Base-by-base conservation (phyloP, 495 filamentous ascomycete species). In the Penicillium canescens region DNA sequence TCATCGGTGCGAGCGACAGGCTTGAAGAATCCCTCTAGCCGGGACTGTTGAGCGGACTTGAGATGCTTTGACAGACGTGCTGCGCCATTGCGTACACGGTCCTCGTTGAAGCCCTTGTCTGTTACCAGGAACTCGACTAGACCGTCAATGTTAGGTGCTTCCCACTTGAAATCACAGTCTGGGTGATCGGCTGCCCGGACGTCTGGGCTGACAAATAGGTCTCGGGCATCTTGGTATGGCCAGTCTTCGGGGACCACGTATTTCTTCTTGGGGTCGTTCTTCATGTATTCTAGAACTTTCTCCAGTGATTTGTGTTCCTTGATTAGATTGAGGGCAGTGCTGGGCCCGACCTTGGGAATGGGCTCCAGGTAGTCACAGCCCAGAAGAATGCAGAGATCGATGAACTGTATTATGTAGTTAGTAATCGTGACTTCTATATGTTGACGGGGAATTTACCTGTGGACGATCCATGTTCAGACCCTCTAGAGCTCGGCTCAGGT, bases 1-100 rank as follows among this genome's bases (percentile, higher is more conserved):
- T 86, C 86, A 11, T 90, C 87, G 3, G 91, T 91, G 75, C 89
- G 92, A 41, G 89, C 88, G n/a, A 96, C 70, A 11, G 90, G 86
- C 73, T 96, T 96, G 82, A 99, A 99, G 75, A 99, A 99, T 12
- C 96, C 93, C 63, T 96, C 91, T n/a, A 99, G 72, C 24, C 94
- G 83, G 4, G 88, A 84, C 69, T 99, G 94, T 68, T 97, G 94
- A 12, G 85, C 84, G 23, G 78, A 85, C 78, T 96, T 97, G 48
- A 95, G 72, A 52, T 89, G 92, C 78, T 98, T 99, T 63, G 84
- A 78, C 37, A 99, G 74, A 34, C 89, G 82, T 1, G 78, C 78
- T 2, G 87, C 92, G 13, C 80, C 93, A 38, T 75, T 82, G 26
- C 91, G 83, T 16, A 99, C 92, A 3, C 94, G 79, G 57, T 98